These are phyloP conservation scores for Fusarium nodosum DNA, from an alignment of 2,329 filamentous ascomycete species.

Conservation along the genomic window DNA sequence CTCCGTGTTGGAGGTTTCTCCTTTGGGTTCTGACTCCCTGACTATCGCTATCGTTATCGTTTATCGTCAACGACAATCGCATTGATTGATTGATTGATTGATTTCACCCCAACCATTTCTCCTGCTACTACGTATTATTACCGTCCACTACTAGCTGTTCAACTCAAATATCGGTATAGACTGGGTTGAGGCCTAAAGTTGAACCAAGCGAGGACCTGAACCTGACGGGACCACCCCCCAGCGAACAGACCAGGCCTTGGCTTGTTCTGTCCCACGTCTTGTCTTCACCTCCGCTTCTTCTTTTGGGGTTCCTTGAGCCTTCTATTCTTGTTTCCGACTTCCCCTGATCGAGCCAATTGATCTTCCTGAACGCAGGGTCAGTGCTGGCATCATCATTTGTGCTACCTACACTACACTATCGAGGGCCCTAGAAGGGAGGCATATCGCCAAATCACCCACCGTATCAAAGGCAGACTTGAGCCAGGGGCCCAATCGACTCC, in stretches of 20 bases:
- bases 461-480: conserved; percentile 19
- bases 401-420: conserved; percentile 7
- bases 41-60: conserved; percentile 46
- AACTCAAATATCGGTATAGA: conserved; percentile 27
- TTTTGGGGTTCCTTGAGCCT: conserved; percentile 35
- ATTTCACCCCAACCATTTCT: neutral
- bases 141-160: conserved; percentile 16
- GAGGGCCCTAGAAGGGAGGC: conserved; percentile 4
- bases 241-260: conserved; percentile 24
- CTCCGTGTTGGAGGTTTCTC: conserved; percentile 58
- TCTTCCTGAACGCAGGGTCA: conserved; percentile 27
- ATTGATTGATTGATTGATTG: conserved; percentile 1
- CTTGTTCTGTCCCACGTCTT: conserved; percentile 16
- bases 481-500: conserved; percentile 41
- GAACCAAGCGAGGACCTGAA: conserved; percentile 34
- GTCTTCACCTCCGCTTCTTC: conserved; percentile 34
- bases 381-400: conserved; percentile 20
- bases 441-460: conserved; percentile 30
- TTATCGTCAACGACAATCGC: conserved; percentile 1
- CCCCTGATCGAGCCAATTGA: conserved; percentile 14
- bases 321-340: conserved; percentile 31
- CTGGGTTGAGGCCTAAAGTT: conserved; percentile 31
- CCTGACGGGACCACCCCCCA: conserved; percentile 17
- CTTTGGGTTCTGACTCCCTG: conserved; percentile 58
- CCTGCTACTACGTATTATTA: conserved; percentile 14